Conservation (phyloP, 2,329 filamentous ascomycete species). For the Colletotrichum costaricense region DNA sequence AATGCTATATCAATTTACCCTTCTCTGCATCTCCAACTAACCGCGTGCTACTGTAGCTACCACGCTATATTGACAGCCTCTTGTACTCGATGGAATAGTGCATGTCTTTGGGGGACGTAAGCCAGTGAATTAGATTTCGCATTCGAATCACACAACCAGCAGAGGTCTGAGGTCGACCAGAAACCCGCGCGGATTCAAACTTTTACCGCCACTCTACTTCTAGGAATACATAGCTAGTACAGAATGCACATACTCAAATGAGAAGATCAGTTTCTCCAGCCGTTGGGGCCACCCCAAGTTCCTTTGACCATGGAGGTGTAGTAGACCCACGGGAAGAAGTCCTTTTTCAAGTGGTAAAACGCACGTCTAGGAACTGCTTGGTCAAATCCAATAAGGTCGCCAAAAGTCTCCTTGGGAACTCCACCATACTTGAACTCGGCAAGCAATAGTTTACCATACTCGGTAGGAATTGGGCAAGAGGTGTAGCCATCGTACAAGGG, state of each 20-base stretch:
- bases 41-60: too few relatives aligned
- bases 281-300: constrained; percentile 70
- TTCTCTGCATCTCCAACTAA: too few relatives aligned
- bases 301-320: constrained; percentile 70
- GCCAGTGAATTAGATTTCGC: too few relatives aligned
- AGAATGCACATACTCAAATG: neutral
- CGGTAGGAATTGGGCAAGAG: constrained; percentile 64
- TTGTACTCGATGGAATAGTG: too few relatives aligned
- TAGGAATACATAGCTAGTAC: neutral
- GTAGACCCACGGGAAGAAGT: constrained; percentile 77
- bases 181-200: neutral
- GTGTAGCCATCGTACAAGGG: constrained; percentile 65
- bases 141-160: neutral
- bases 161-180: neutral
- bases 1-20: too few relatives aligned
- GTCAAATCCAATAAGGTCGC: constrained; percentile 64
- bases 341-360: constrained; percentile 74
- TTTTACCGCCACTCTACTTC: neutral
- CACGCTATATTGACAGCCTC: too few relatives aligned
- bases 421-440: constrained; percentile 75
- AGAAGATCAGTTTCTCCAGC: constrained; percentile 47
- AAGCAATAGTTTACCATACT: constrained; percentile 72
- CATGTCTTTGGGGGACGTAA: too few relatives aligned
- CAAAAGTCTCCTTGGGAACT: constrained; percentile 72
- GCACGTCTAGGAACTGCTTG: constrained; percentile 65